These are phyloP conservation scores for Komagataella populi DNA, from an alignment of 805 yeast species.

Conservation along the genomic window DNA sequence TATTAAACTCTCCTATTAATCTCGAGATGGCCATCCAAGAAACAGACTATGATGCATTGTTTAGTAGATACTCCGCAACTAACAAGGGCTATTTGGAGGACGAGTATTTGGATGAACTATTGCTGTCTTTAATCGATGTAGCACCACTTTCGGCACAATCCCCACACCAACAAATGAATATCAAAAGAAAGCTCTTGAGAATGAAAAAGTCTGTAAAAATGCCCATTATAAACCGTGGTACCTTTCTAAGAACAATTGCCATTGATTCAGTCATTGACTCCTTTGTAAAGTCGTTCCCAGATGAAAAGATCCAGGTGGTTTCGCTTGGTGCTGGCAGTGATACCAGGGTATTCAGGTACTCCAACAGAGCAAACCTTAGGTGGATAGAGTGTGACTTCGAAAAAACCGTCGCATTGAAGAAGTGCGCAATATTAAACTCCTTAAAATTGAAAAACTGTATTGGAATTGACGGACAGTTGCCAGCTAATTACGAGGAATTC, in stretches of 20 bases:
- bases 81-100: slow-evolving; percentile 33
- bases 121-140: slow-evolving; percentile 21
- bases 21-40: slow-evolving; percentile 1
- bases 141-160: slow-evolving; percentile 24
- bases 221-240: slow-evolving; percentile 63
- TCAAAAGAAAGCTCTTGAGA: slow-evolving; percentile 22
- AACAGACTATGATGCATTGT: slow-evolving; percentile 63
- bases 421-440: slow-evolving; percentile 26
- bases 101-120: slow-evolving; percentile 17
- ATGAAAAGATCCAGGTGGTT: slow-evolving; percentile 31
- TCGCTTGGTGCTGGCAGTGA: slow-evolving; percentile 80
- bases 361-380: slow-evolving; percentile 9
- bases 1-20: no score
- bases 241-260: slow-evolving; percentile 43
- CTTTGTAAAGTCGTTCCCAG: slow-evolving; percentile 20
- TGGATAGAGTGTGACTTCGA: slow-evolving; percentile 59
- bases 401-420: slow-evolving; percentile 36
- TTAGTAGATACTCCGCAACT: slow-evolving; percentile 46
- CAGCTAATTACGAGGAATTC: slow-evolving; percentile 10
- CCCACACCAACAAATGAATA: slow-evolving; percentile 17
- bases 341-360: slow-evolving; percentile 40
- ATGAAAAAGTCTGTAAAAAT: slow-evolving; percentile 27
- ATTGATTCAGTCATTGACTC: slow-evolving; percentile 31
- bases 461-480: slow-evolving; percentile 8
- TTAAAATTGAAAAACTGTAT: slow-evolving; percentile 16